Percentiles rank a stretch among this genome's conserved stretches.
Conservation (phyloP, 306 rosid species). For the Erythrophleum fordii region DNA sequence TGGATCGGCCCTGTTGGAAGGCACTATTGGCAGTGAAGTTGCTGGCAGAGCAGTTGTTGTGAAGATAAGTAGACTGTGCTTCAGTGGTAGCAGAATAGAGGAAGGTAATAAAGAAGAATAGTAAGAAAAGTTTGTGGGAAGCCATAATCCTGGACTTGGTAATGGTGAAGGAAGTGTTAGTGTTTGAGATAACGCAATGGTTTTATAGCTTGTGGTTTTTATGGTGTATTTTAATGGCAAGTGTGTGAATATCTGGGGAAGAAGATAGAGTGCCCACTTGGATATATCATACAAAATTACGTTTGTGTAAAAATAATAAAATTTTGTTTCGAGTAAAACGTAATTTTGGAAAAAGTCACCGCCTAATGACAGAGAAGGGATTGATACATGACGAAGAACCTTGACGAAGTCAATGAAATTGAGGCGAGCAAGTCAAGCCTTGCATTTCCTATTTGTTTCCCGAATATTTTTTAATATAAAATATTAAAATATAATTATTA, state of each 20-base stretch:
- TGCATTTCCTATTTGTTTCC: too few relatives aligned
- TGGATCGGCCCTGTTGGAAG: neutral
- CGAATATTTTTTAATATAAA: too few relatives aligned
- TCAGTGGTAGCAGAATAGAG: neutral
- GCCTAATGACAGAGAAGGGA: neutral
- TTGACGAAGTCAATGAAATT: neutral
- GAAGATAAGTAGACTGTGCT: conserved; percentile 5
- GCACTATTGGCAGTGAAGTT: neutral
- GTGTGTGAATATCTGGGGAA: too few relatives aligned
- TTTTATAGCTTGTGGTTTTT: neutral
- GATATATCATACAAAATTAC: too few relatives aligned
- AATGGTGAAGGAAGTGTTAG: neutral
- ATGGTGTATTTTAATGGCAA: too few relatives aligned
- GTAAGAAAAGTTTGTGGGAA: neutral
- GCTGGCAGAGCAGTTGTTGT: conserved; percentile 2
- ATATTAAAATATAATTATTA: too few relatives aligned
- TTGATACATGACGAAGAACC: neutral
- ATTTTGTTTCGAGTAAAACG: too few relatives aligned
- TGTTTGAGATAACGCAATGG: neutral
- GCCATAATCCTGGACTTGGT: neutral
- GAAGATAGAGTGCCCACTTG: too few relatives aligned
- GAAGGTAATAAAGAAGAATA: neutral
- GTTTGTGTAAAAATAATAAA: too few relatives aligned
- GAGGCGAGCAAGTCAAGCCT: too few relatives aligned
- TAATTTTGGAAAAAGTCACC: too few relatives aligned